A percentile compares a stretch with the other conserved stretches of the same genome.
These are phyloP conservation scores for Penicillium salamii DNA, from an alignment of 495 filamentous ascomycete genomes.

Conservation along the genomic window DNA sequence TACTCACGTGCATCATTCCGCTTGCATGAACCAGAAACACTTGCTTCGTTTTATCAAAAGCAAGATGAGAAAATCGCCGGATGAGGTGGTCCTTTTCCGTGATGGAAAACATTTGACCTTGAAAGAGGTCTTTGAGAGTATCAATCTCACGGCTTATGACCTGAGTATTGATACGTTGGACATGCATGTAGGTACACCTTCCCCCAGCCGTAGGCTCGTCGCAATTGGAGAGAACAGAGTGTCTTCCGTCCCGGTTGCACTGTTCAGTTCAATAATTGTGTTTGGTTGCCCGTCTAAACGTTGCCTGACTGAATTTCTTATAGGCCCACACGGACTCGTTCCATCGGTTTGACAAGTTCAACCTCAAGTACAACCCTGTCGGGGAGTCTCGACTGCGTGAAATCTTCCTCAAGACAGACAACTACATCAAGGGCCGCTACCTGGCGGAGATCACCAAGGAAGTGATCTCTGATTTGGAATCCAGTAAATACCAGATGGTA, in stretches of 20 bases:
- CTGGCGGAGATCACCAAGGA: conserved; percentile 97
- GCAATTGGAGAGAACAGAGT: background rate
- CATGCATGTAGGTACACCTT: conserved; percentile 74
- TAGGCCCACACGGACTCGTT: conserved; percentile 97
- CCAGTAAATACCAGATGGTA: conserved; percentile 99
- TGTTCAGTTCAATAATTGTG: too few relatives aligned
- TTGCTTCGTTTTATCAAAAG: conserved; percentile 97
- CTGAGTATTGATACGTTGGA: conserved; percentile 97
- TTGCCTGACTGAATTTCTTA: background rate
- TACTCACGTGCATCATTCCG: conserved; percentile 98
- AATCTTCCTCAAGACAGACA: conserved; percentile 98
- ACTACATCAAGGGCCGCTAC: conserved; percentile 93
- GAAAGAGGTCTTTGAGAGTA: conserved; percentile 92
- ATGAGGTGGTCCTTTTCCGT: conserved; percentile 89
- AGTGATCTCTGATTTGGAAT: conserved; percentile 95
- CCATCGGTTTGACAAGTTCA: conserved; percentile 99
- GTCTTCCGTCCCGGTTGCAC: too few relatives aligned
- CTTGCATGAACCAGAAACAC: conserved; percentile 99
- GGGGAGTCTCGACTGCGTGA: conserved; percentile 92
- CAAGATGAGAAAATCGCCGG: conserved; percentile 96
- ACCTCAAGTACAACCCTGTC: conserved; percentile 97
- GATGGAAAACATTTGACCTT: conserved; percentile 92
- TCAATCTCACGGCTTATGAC: conserved; percentile 95
- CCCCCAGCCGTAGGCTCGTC: background rate
- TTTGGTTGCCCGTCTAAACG: too few relatives aligned